Percentiles rank a stretch among this genome's conserved stretches.
Evolutionary conservation across 2,329 filamentous ascomycete species (phyloP).

Genomic region (Orbilia oligospora): DNA sequence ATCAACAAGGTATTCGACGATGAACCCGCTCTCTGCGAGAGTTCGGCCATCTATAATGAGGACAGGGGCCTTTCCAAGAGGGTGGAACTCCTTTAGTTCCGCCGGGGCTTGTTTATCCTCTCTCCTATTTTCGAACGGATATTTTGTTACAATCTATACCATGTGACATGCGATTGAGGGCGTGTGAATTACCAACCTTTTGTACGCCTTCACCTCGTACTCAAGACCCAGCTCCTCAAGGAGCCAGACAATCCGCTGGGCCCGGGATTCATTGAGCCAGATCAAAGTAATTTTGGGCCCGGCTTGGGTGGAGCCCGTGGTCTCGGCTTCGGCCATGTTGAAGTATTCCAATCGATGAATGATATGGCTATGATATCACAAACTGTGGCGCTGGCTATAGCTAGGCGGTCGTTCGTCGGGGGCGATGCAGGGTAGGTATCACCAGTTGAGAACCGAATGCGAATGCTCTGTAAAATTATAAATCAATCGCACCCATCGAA

Average conservation of each 20-base stretch:
- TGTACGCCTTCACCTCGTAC: constrained; percentile 85
- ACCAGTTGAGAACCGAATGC: not conserved
- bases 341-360: not conserved
- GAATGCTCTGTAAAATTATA: no score
- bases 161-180: not conserved
- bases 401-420: not conserved
- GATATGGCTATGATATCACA: not conserved
- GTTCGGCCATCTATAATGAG: constrained; percentile 77
- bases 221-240: constrained; percentile 84
- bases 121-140: not conserved
- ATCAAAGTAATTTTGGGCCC: constrained; percentile 47
- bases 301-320: not conserved
- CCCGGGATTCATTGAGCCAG: constrained; percentile 86
- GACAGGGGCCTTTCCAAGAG: constrained; percentile 88
- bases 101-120: constrained; percentile 73
- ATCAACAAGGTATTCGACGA: constrained; percentile 85
- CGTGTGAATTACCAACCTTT: constrained; percentile 69
- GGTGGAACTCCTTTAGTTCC: constrained; percentile 82
- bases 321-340: constrained; percentile 34
- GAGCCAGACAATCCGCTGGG: constrained; percentile 87
- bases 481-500: no score
- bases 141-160: not conserved
- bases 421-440: no score
- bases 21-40: constrained; percentile 84
- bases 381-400: not conserved